Conservation (phyloP, 2,329 filamentous ascomycete species). For the Seiridium unicorne region DNA sequence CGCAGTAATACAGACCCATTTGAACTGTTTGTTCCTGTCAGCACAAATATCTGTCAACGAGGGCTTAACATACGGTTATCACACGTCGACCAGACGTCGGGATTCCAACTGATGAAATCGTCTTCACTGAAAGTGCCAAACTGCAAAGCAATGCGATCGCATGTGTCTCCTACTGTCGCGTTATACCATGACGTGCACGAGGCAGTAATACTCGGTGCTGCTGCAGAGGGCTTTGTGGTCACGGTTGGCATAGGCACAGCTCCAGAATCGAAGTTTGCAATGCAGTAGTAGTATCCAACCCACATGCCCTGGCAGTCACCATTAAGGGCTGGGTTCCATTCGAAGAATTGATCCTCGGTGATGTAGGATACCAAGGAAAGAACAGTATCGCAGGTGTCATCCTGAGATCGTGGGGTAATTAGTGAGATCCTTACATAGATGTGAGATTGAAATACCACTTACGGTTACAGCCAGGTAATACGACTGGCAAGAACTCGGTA, state of each 20-base stretch:
- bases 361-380: slow-evolving; percentile 12
- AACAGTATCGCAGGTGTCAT: neutral
- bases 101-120: too few species aligned
- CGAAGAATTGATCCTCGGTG: slow-evolving; percentile 22
- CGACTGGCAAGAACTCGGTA: neutral
- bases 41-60: too few species aligned
- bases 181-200: neutral
- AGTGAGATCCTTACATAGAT: too few species aligned
- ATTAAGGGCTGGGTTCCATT: slow-evolving; percentile 22
- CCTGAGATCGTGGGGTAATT: too few species aligned
- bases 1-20: too few species aligned
- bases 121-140: neutral
- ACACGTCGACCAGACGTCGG: too few species aligned
- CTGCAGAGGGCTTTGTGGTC: neutral
- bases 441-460: too few species aligned
- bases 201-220: neutral
- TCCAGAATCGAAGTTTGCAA: slow-evolving; percentile 8
- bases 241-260: slow-evolving; percentile 14
- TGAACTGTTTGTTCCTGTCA: too few species aligned
- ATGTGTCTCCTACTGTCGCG: neutral
- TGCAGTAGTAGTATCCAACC: slow-evolving; percentile 19
- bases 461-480: neutral
- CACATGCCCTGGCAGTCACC: slow-evolving; percentile 23
- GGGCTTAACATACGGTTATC: too few species aligned
- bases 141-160: neutral